Conservation (phyloP, 208 protist species). For the Leishmania aethiopica region DNA sequence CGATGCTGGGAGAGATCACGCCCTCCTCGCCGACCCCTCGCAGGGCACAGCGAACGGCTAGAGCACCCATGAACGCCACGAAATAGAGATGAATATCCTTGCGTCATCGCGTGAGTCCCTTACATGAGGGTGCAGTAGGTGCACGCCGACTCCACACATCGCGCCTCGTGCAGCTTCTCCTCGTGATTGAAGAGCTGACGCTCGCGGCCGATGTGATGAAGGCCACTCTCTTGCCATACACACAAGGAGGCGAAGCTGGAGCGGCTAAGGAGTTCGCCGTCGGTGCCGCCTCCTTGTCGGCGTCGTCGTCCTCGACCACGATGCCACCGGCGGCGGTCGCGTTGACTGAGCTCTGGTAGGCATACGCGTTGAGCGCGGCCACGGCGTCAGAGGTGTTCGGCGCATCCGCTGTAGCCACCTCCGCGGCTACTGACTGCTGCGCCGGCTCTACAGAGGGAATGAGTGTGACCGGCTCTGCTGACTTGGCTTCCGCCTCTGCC, state of each 20-base stretch:
- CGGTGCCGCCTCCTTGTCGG: background rate
- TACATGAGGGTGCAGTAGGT: slow-evolving; percentile 33
- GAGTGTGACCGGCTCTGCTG: background rate
- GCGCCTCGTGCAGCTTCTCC: slow-evolving; percentile 21
- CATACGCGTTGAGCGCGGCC: slow-evolving; percentile 35
- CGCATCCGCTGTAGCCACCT: background rate
- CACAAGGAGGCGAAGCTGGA: background rate
- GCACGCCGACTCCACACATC: slow-evolving; percentile 25
- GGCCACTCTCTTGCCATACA: slow-evolving; percentile 16
- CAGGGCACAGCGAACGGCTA: background rate
- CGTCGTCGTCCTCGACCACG: background rate
- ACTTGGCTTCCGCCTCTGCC: background rate
- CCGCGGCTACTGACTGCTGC: background rate
- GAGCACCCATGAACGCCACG: background rate
- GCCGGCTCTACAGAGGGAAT: background rate
- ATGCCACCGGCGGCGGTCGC: background rate
- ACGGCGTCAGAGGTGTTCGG: slow-evolving; percentile 13
- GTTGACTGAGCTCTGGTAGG: slow-evolving; percentile 15
- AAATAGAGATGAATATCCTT: background rate
- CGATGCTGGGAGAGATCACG: background rate
- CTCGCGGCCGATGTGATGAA: slow-evolving; percentile 23
- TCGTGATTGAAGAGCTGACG: slow-evolving; percentile 10
- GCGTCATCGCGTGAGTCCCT: background rate
- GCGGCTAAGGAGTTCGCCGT: background rate
- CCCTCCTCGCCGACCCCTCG: background rate